Base-by-base conservation (phyloP, 1,284 basidiomycete species). In the Mycosarcoma mackinlayi region DNA sequence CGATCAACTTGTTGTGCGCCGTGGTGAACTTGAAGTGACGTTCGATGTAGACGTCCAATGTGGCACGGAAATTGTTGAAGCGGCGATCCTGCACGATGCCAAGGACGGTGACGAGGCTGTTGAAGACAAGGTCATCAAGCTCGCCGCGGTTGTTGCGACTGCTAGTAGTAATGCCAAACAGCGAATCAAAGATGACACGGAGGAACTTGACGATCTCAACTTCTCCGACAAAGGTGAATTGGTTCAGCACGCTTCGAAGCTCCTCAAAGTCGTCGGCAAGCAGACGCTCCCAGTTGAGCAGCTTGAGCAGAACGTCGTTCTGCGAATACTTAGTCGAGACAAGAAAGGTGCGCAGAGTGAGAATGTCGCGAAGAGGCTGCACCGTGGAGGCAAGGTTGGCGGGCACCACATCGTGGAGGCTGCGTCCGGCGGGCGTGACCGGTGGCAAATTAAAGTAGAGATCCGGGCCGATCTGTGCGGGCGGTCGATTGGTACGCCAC, bases 321-420 rank as follows among this genome's bases (percentile, higher is more conserved):
- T 97, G 94, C 0, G 94, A 97, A 83, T 92, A 92, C 65, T 89
- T 88, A 6, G 92, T 97, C 3, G 95, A 98, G 80, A 93, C 94
- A 5, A 98, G 87, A 24, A 92, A 95, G 1, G 92, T 91, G 6
- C 94, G 89, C 39, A 98, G 88, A 30, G 88, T 88, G 61, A 97
- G 85, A 23, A 88, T 88, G 82, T 98, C 94, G 49, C 88, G 77
- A 14, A 80, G 53, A 16, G 77, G 80, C 42, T 79, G 77, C 35
- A 82, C 62, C 21, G 73, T 47, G 9, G 62, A 63, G 10, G 70
- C 55, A 10, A 82, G 66, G 19, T 61, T 70, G 27, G 73, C 38
- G 4, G 78, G 79, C 23, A 80, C 63, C 11, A 67, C 38, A 21
- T 80, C 77, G 37, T 65, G 56, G 14, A 66, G 62, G 86, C 7